These are phyloP conservation scores for Venturia asperata DNA, from an alignment of 2,329 filamentous ascomycete genomes.

Conservation along the genomic window DNA sequence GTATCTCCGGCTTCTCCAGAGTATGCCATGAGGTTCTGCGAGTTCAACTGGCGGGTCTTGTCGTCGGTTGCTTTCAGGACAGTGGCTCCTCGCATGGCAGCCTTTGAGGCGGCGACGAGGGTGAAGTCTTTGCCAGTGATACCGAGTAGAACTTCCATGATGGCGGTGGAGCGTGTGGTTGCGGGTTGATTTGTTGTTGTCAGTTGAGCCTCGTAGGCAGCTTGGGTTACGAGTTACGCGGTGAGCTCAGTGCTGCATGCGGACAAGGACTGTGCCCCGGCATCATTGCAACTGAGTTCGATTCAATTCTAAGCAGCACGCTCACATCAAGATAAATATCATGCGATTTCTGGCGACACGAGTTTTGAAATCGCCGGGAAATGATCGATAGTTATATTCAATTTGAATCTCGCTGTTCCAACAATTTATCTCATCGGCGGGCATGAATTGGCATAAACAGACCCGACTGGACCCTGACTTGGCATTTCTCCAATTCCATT, in stretches of 20 bases:
- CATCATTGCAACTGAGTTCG: neutral
- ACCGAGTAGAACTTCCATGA: constrained; percentile 82
- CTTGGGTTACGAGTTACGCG: constrained; percentile 11
- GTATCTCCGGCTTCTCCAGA: constrained; percentile 95
- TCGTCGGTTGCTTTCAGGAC: constrained; percentile 93
- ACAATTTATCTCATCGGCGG: neutral
- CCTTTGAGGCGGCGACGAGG: constrained; percentile 94
- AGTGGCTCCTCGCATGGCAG: constrained; percentile 93
- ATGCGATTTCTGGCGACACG: neutral
- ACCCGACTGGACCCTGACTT: neutral
- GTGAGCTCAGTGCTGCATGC: neutral
- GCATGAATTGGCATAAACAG: neutral
- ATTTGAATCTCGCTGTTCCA: neutral
- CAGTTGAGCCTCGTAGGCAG: constrained; percentile 11
- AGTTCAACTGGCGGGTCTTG: constrained; percentile 89
- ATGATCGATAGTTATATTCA: neutral
- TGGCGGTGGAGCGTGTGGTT: constrained; percentile 3
- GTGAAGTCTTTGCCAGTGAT: constrained; percentile 99
- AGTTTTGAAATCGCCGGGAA: neutral
- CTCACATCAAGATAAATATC: neutral
- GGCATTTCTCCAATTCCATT: neutral
- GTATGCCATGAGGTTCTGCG: constrained; percentile 90
- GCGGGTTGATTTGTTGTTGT: constrained; percentile 8
- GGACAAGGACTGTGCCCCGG: neutral
- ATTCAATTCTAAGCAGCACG: neutral